Conservation (phyloP, 352 stramenopile genomes). For the Pythium aristosporum region DNA sequence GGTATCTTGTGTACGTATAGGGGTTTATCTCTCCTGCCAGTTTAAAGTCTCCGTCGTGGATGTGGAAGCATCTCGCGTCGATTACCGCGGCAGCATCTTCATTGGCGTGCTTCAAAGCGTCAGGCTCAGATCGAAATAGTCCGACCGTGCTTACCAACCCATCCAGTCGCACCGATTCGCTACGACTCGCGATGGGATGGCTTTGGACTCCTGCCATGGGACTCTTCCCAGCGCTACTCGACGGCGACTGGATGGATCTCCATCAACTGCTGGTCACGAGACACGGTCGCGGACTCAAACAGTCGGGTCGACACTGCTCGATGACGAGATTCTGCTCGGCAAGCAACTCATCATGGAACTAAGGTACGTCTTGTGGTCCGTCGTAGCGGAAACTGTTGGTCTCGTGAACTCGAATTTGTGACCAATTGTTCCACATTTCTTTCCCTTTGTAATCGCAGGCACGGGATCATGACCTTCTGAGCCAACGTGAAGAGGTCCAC, state of each 20-base stretch:
- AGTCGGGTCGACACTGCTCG: too few relatives aligned
- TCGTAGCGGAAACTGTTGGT: not conserved
- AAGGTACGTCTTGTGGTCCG: slow-evolving; percentile 7
- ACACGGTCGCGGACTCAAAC: too few relatives aligned
- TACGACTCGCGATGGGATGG: not conserved
- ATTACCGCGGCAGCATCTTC: slow-evolving; percentile 19
- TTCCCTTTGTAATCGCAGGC: not conserved
- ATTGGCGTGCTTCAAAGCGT: slow-evolving; percentile 18
- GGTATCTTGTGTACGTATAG: too few relatives aligned
- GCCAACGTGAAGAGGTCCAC: slow-evolving; percentile 3
- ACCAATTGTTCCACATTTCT: not conserved
- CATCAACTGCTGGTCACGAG: too few relatives aligned
- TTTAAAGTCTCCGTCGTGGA: slow-evolving; percentile 22
- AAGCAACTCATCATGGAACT: slow-evolving; percentile 9
- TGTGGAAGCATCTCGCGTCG: slow-evolving; percentile 19
- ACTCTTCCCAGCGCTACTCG: slow-evolving; percentile 13
- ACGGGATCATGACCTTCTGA: slow-evolving; percentile 4
- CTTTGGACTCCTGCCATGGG: slow-evolving; percentile 3
- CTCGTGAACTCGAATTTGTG: not conserved
- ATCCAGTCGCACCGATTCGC: too few relatives aligned
- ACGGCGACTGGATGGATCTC: not conserved
- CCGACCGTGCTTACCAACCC: slow-evolving; percentile 8
- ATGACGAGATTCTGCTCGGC: too few relatives aligned
- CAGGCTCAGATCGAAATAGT: slow-evolving; percentile 25
- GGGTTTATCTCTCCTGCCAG: not conserved